Percentiles rank a stretch among this genome's conserved stretches.
Evolutionary conservation across 1,284 basidiomycete species (phyloP).

Genomic region (Ceratobasidium sp.): DNA sequence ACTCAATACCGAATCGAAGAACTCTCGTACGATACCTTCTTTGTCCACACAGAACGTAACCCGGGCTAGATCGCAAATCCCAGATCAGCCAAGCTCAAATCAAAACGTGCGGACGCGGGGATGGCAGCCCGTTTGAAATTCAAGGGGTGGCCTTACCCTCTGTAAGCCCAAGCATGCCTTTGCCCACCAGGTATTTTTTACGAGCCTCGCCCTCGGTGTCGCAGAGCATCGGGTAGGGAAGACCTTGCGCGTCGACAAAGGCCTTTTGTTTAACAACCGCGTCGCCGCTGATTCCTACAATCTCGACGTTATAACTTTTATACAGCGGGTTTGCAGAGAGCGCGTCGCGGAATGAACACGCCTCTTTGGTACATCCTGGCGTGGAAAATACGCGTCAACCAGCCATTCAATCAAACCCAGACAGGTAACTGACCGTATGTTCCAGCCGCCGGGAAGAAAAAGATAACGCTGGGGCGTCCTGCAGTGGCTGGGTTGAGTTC

Average conservation of each 20-base stretch:
- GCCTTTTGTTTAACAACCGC: conserved; percentile 76
- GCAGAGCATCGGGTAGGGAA: conserved; percentile 82
- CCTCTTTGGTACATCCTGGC: conserved; percentile 81
- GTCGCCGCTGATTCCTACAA: conserved; percentile 81
- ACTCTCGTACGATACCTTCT: conserved; percentile 73
- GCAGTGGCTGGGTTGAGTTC: conserved; percentile 64
- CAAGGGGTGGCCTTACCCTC: conserved; percentile 56
- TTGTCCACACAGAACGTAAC: conserved; percentile 81
- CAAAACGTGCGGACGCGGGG: neutral
- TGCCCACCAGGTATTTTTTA: conserved; percentile 74
- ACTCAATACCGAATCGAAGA: conserved; percentile 69
- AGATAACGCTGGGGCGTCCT: conserved; percentile 71
- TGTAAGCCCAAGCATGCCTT: conserved; percentile 73
- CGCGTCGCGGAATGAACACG: conserved; percentile 83
- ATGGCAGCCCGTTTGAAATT: conserved; percentile 1
- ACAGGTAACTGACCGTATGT: conserved; percentile 52
- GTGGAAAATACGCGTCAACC: conserved; percentile 51
- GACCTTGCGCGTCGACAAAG: conserved; percentile 78
- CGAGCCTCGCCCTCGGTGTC: conserved; percentile 73
- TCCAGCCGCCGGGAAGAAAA: conserved; percentile 81
- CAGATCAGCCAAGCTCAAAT: neutral
- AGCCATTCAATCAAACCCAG: conserved; percentile 1
- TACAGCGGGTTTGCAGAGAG: conserved; percentile 75
- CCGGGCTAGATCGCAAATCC: conserved; percentile 60
- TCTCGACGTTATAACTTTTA: conserved; percentile 70